phyloP scores from a whole-genome alignment of 257 asterid genomes.

The Solanum corneliomulleri region DNA sequence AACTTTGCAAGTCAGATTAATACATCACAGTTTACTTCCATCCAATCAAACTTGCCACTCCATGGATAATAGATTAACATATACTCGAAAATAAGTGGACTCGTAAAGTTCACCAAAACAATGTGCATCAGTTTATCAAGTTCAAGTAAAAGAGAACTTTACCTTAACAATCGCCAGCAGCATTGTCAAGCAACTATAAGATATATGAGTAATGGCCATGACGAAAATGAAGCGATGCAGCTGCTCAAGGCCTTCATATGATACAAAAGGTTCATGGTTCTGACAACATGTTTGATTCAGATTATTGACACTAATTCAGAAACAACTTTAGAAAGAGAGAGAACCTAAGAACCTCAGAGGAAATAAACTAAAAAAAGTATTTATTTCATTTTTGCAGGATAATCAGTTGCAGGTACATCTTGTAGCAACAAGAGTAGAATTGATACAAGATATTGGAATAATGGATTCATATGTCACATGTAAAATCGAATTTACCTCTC shows the following conservation, averaged over 20 bases:
- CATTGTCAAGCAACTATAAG: conserved; percentile 98
- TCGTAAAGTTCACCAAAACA: neutral
- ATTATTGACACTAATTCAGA: neutral
- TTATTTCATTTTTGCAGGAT: neutral
- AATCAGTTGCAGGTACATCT: neutral
- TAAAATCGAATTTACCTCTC: conserved; percentile 39
- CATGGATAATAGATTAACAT: neutral
- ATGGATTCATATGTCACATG: neutral
- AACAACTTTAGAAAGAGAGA: neutral
- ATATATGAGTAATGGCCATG: conserved; percentile 89
- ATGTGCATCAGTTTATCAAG: neutral
- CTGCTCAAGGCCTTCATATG: conserved; percentile 98
- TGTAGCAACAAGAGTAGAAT: neutral
- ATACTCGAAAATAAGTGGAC: neutral
- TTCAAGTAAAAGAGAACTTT: neutral
- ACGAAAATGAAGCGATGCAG: conserved; percentile 96
- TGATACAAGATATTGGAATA: neutral
- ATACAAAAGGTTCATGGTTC: conserved; percentile 83
- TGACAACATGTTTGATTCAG: conserved; percentile 18
- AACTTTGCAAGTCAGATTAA: neutral
- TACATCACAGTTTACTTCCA: neutral
- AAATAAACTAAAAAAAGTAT: neutral
- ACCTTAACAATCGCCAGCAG: conserved; percentile 95
- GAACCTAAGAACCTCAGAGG: neutral
- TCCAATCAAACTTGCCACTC: neutral